Percentiles rank a stretch among this genome's conserved stretches.
phyloP scores from a whole-genome alignment of 164 flowering plant genomes.

The Santalum album region DNA sequence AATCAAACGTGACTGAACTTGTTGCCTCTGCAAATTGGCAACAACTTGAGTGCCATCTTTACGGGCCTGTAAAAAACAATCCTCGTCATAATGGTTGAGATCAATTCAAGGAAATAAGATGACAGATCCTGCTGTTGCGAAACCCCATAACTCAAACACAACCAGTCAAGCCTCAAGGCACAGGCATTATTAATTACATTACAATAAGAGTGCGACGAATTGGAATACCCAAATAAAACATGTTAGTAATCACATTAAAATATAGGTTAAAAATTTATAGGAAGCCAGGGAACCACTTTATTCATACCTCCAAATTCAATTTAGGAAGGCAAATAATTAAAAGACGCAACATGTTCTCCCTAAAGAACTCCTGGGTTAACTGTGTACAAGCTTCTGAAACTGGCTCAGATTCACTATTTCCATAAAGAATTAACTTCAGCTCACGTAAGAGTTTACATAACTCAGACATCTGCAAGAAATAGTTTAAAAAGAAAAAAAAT shows the following conservation, averaged over 20 bases:
- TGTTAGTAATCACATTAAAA: too few relatives aligned
- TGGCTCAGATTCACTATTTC: conserved; percentile 86
- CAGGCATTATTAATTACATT: too few relatives aligned
- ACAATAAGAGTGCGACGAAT: too few relatives aligned
- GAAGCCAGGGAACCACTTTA: neutral
- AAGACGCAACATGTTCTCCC: conserved; percentile 64
- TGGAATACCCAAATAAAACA: too few relatives aligned
- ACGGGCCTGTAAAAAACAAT: conserved; percentile 49
- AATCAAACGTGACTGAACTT: conserved; percentile 86
- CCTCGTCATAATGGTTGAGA: too few relatives aligned
- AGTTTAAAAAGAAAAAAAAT: too few relatives aligned
- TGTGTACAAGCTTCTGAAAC: conserved; percentile 84
- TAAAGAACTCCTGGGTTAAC: conserved; percentile 88
- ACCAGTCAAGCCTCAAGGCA: too few relatives aligned
- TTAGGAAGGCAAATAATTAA: conserved; percentile 71
- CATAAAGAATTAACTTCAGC: conserved; percentile 72
- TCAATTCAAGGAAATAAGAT: too few relatives aligned
- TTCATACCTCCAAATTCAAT: conserved; percentile 74
- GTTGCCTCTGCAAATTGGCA: conserved; percentile 95
- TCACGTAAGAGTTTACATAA: conserved; percentile 61
- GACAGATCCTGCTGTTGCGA: too few relatives aligned
- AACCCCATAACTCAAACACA: too few relatives aligned
- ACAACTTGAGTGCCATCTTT: conserved; percentile 98
- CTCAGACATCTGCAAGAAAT: conserved; percentile 57
- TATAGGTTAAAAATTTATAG: too few relatives aligned